Evolutionary conservation across 1,139 yeast species (phyloP).

Genomic region (Arxiozyma bovina): DNA sequence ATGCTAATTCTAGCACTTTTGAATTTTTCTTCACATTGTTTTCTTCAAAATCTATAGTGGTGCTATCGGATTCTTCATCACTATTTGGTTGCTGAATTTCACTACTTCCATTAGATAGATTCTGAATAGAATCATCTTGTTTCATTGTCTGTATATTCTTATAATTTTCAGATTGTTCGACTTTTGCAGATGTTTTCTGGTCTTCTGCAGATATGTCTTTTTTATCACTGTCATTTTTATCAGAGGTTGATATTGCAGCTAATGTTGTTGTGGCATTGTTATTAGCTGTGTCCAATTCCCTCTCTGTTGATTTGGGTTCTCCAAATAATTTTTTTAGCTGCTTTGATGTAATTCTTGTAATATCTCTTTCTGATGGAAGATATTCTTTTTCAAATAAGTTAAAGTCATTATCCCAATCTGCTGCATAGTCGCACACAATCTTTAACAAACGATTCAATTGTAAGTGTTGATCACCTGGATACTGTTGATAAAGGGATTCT

Average conservation of each 20-base stretch:
- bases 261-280: background rate
- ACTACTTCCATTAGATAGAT: background rate
- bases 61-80: background rate
- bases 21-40: conserved; percentile 16
- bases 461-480: conserved; percentile 58
- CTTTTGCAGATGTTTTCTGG: background rate
- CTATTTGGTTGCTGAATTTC: background rate
- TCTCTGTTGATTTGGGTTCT: background rate
- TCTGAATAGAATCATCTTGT: background rate
- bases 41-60: background rate
- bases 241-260: too few relatives aligned
- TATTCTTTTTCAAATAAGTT: conserved; percentile 69
- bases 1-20: conserved; percentile 56
- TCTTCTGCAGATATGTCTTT: background rate
- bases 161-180: background rate
- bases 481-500: conserved; percentile 44
- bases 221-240: background rate
- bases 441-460: conserved; percentile 62
- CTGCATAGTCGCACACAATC: conserved; percentile 71
- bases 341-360: conserved; percentile 80
- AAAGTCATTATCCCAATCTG: conserved; percentile 81
- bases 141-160: background rate
- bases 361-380: conserved; percentile 89
- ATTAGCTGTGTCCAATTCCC: background rate
- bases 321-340: conserved; percentile 67